phyloP scores from a whole-genome alignment of 2,329 filamentous ascomycete species.

The Venturia effusa region DNA sequence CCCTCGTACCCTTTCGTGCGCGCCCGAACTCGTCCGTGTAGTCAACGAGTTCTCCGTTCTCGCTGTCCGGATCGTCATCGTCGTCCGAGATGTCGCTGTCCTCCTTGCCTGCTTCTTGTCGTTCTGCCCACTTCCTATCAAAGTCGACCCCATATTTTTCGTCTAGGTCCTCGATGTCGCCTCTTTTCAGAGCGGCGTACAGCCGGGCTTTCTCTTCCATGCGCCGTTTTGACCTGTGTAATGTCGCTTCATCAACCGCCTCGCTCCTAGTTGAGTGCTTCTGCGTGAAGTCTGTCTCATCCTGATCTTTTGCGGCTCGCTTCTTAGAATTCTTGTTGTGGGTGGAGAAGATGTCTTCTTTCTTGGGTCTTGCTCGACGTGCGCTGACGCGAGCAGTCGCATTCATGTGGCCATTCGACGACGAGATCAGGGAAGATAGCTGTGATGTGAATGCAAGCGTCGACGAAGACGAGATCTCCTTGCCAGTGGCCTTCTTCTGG shows the following conservation, averaged over 20 bases:
- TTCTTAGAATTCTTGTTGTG: constrained; percentile 54
- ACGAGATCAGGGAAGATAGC: constrained; percentile 67
- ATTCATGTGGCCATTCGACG: constrained; percentile 28
- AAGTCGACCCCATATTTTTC: constrained; percentile 74
- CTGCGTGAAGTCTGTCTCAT: constrained; percentile 46
- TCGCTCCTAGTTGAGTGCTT: constrained; percentile 55
- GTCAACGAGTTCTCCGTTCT: constrained; percentile 59
- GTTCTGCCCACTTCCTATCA: constrained; percentile 87
- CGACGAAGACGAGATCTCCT: constrained; percentile 57
- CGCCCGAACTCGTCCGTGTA: constrained; percentile 89
- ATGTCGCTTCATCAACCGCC: constrained; percentile 43
- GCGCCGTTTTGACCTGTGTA: constrained; percentile 60
- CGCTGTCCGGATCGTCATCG: constrained; percentile 27
- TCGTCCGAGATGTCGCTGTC: constrained; percentile 27
- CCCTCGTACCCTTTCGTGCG: constrained; percentile 59
- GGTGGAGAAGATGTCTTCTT: constrained; percentile 57
- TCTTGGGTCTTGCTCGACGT: constrained; percentile 45
- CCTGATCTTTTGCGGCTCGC: constrained; percentile 50
- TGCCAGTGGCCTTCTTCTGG: constrained; percentile 52
- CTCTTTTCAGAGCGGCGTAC: constrained; percentile 83
- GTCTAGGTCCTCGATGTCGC: constrained; percentile 57
- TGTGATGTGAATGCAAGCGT: constrained; percentile 81
- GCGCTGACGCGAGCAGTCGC: constrained; percentile 26
- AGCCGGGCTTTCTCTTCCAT: constrained; percentile 85
- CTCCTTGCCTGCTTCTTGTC: constrained; percentile 34